A percentile compares a stretch with the other conserved stretches of the same genome.
These are phyloP conservation scores for Mucor indicus DNA, from an alignment of 371 early-diverging fungal genomes.

Conservation along the genomic window DNA sequence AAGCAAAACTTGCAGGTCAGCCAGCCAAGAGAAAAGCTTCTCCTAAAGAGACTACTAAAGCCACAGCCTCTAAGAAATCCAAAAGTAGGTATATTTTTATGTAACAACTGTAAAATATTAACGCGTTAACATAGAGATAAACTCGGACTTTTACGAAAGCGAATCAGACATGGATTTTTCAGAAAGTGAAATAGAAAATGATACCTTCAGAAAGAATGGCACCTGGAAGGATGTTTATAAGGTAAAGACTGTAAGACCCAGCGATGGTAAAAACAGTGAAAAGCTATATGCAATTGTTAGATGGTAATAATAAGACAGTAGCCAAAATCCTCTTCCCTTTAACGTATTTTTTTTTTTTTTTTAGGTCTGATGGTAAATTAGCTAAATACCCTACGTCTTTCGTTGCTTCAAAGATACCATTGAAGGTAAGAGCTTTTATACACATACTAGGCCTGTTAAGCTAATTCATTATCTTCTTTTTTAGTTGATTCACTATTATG, in stretches of 20 bases:
- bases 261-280: not conserved
- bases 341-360: not conserved
- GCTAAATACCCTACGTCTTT: conserved; percentile 4
- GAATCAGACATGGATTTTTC: conserved; percentile 4
- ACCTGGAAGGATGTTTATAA: not conserved
- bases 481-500: conserved; percentile 22
- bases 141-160: not conserved
- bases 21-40: not conserved
- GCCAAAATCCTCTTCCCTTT: not conserved
- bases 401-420: conserved; percentile 5
- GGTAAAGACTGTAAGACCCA: conserved; percentile 1
- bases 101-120: not conserved
- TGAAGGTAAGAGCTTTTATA: not conserved
- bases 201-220: not conserved
- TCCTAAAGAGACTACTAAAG: not conserved
- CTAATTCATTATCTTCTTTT: not conserved
- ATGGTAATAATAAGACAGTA: not conserved
- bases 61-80: not conserved
- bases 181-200: conserved; percentile 1
- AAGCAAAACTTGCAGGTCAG: not conserved
- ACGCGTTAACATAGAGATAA: not conserved
- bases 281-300: conserved; percentile 4
- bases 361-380: conserved; percentile 11
- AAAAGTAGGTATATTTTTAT: not conserved
- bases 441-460: not conserved